These are phyloP conservation scores for Aspergillus sp. DNA, from an alignment of 2,329 filamentous ascomycete species.

Conservation along the genomic window DNA sequence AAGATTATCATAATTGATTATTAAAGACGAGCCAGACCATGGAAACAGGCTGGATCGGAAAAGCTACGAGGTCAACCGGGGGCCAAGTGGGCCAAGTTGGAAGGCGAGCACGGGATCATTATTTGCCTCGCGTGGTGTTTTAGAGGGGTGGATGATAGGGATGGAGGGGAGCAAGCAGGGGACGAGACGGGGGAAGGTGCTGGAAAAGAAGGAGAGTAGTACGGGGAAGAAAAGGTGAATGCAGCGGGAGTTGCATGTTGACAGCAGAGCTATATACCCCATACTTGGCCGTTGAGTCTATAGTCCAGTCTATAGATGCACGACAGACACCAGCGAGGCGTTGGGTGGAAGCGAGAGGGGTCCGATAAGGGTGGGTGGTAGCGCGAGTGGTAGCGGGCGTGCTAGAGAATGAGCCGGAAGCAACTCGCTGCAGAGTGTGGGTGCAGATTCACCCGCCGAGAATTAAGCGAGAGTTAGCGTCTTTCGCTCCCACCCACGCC, in stretches of 20 bases:
- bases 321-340: conserved; percentile 17
- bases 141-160: neutral
- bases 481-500: conserved; percentile 29
- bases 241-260: neutral
- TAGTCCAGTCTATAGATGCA: conserved; percentile 3
- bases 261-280: neutral
- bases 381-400: conserved; percentile 29
- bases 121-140: neutral
- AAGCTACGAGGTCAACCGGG: conserved; percentile 5
- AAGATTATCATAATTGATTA: conserved; percentile 5
- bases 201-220: neutral
- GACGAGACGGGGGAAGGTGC: no score
- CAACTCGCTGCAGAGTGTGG: neutral
- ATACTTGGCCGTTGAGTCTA: neutral
- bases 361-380: conserved; percentile 22
- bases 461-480: conserved; percentile 20
- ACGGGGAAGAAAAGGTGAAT: no score
- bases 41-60: conserved; percentile 1
- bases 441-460: conserved; percentile 15
- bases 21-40: neutral
- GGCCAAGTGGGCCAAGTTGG: conserved; percentile 12
- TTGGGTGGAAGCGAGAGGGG: conserved; percentile 38
- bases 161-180: neutral
- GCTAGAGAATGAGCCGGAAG: conserved; percentile 37
- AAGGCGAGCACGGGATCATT: conserved; percentile 11